Conservation (phyloP, 176 grass and related monocot genomes). For the Elaeis guineensis region DNA sequence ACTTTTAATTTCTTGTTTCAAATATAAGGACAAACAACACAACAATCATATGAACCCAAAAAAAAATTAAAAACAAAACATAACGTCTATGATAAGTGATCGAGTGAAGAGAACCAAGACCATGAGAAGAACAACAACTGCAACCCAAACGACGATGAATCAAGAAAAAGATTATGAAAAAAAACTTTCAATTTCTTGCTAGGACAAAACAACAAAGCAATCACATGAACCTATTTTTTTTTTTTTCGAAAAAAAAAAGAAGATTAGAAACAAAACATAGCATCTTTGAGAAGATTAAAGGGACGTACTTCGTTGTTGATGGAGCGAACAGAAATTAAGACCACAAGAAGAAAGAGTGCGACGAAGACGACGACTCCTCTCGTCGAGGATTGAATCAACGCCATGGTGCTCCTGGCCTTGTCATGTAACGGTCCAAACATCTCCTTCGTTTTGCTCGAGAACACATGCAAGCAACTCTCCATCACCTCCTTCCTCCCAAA, state of each 20-base stretch:
- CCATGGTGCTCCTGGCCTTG: background rate
- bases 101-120: slow-evolving; percentile 4
- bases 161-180: background rate
- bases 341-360: slow-evolving; percentile 7
- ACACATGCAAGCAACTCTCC: slow-evolving; percentile 9
- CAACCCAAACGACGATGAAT: slow-evolving; percentile 10
- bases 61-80: background rate
- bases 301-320: slow-evolving; percentile 12
- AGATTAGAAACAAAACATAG: background rate
- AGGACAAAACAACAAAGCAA: no score
- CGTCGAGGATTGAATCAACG: slow-evolving; percentile 4
- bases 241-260: background rate
- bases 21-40: no score
- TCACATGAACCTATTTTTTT: no score
- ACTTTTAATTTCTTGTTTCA: no score
- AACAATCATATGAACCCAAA: no score
- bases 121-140: slow-evolving; percentile 5
- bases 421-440: background rate
- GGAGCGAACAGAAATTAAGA: slow-evolving; percentile 11
- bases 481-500: no score
- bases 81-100: background rate
- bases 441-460: background rate
- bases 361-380: slow-evolving; percentile 24
- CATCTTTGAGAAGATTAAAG: background rate
- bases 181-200: no score